Evolutionary conservation across 768 basidiomycete genomes (phyloP), one percentile per base, ranked within the genome.

Genomic region (Kwoniella sp.): DNA sequence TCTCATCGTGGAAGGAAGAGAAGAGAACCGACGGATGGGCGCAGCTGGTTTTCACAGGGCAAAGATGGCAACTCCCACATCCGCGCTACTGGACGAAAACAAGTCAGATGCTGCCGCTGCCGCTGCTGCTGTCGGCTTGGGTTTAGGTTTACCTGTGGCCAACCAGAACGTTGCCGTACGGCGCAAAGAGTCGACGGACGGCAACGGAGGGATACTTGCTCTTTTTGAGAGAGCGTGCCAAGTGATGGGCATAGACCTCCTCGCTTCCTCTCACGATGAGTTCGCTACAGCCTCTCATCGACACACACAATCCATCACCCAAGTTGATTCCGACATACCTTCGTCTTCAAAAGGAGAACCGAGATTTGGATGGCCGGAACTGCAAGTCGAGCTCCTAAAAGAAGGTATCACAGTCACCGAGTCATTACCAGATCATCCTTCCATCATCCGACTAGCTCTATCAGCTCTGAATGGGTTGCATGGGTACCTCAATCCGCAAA

Each of bases 341-440:
- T 53, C 25, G 26, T 61, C 21, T 33, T 13, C 57, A 25, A 22
- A 49, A 19, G 30, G 29, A 55, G 53, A 67, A 21, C 48, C 37
- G 26, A 68, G 53, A 4, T 90, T 87, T 76, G 96, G 96, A 3
- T 98, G 95, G 95, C 89, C 93, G 2, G 91, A 93, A 77, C 82
- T 99, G 44, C 95, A 96, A 82, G 86, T 97, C 19, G 92, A 92
- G 24, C 87, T 94, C n/a, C 84, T 97, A 22, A 86, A 92, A 37
- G 96, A 98, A 77, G 91, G 92, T 0, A 88, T 97, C 22, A 88
- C 90, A 0, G 87, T 98, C 2, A 90, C 92, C 1, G 92, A 97
- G 79, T 87, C 91, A 15, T 81, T 99, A 24, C 92, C 95, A 60
- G 95, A 98, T 80, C 87, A 91, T 71, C 83, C 87, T 44, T 85